Percentiles rank a stretch among this genome's conserved stretches.
These are phyloP conservation scores for Elongisporangium anandrum DNA, from an alignment of 352 stramenopile genomes.

Conservation along the genomic window DNA sequence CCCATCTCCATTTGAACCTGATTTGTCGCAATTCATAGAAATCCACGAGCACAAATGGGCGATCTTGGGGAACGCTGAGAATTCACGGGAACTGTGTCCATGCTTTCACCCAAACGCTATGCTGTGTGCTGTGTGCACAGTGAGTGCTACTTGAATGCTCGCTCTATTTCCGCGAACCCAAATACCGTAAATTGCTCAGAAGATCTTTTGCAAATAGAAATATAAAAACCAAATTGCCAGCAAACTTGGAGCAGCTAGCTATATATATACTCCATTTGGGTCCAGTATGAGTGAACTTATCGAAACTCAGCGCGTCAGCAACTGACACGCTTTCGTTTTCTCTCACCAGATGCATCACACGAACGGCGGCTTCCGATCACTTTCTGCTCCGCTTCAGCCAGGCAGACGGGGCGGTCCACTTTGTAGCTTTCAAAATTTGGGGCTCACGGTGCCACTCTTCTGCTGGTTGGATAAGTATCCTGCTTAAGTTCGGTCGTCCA, in stretches of 20 bases:
- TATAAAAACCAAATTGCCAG: neutral
- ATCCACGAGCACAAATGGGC: neutral
- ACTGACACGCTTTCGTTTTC: neutral
- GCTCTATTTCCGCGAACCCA: neutral
- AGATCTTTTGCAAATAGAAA: neutral
- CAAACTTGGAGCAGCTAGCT: neutral
- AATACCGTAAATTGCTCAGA: neutral
- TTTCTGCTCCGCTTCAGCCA: neutral
- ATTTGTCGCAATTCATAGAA: neutral
- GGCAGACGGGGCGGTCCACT: neutral
- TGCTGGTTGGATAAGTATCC: neutral
- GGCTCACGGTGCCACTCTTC: neutral
- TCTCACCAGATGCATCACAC: neutral
- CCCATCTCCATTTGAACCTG: neutral
- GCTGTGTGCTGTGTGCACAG: neutral
- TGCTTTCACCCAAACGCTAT: neutral
- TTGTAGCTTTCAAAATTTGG: neutral
- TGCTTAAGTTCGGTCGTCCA: neutral
- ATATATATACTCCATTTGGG: neutral
- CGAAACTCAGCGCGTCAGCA: neutral
- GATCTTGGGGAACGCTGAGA: neutral
- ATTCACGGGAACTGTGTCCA: neutral
- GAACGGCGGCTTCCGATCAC: neutral
- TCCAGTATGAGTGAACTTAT: neutral
- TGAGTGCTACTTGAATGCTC: neutral